Percentiles rank a stretch among this genome's conserved stretches.
These are phyloP conservation scores for Pisolithus orientalis DNA, from an alignment of 768 basidiomycete genomes.

Conservation along the genomic window DNA sequence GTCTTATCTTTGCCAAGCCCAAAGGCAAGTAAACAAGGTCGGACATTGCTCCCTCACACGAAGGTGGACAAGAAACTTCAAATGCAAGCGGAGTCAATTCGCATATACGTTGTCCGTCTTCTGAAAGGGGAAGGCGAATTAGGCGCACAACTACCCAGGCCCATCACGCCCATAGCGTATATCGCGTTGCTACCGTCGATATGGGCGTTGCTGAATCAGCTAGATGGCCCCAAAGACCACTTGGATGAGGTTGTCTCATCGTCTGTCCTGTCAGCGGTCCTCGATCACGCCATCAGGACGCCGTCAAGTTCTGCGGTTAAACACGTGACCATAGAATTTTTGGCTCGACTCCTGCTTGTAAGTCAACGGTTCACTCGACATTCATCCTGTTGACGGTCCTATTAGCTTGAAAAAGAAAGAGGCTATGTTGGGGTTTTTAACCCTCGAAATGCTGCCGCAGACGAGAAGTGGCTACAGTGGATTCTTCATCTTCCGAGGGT, in stretches of 20 bases:
- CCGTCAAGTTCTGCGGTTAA: slow-evolving; percentile 61
- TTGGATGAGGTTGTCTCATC: slow-evolving; percentile 13
- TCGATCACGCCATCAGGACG: slow-evolving; percentile 60
- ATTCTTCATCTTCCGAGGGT: slow-evolving; percentile 67
- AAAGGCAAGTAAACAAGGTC: slow-evolving; percentile 3
- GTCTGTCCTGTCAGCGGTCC: slow-evolving; percentile 42
- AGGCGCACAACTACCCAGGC: slow-evolving; percentile 38
- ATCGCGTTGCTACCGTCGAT: slow-evolving; percentile 65
- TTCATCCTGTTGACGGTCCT: slow-evolving; percentile 2
- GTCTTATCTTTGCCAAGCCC: slow-evolving; percentile 15
- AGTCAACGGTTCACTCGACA: slow-evolving; percentile 12
- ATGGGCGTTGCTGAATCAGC: slow-evolving; percentile 64
- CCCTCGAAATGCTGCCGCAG: slow-evolving; percentile 22
- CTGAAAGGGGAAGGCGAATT: slow-evolving; percentile 46
- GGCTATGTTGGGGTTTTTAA: slow-evolving; percentile 48
- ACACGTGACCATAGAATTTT: slow-evolving; percentile 64
- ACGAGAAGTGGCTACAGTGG: slow-evolving; percentile 53
- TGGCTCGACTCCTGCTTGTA: slow-evolving; percentile 67
- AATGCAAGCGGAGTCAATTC: slow-evolving; percentile 46
- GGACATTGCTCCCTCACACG: slow-evolving; percentile 2
- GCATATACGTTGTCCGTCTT: slow-evolving; percentile 53
- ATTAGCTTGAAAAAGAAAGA: slow-evolving; percentile 54
- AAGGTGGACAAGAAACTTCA: slow-evolving; percentile 20
- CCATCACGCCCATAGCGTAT: slow-evolving; percentile 56
- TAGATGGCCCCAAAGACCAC: slow-evolving; percentile 15